A percentile compares a stretch with the other conserved stretches of the same genome.
These are phyloP conservation scores for Hemisphaericaspora xylofermentans DNA, from an alignment of 1,139 yeast genomes.

Conservation along the genomic window DNA sequence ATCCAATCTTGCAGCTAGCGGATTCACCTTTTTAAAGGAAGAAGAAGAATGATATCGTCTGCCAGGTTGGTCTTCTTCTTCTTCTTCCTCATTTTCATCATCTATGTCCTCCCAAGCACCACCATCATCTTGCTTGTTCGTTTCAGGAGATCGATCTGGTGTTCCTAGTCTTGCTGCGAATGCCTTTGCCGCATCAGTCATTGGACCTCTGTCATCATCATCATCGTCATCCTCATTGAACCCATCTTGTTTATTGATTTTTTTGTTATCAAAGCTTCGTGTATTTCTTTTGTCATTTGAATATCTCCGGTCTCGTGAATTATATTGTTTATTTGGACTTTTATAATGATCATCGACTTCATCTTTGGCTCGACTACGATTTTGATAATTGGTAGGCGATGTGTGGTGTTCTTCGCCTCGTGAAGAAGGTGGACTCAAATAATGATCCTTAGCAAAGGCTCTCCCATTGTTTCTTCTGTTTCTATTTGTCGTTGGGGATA, in stretches of 20 bases:
- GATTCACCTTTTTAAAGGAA: slow-evolving; percentile 14
- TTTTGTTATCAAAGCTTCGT: no score
- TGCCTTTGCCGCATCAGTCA: slow-evolving; percentile 27
- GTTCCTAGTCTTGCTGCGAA: slow-evolving; percentile 28
- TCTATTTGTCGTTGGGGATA: not conserved
- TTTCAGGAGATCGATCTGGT: slow-evolving; percentile 1
- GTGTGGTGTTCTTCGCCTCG: not conserved
- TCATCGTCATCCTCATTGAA: slow-evolving; percentile 9
- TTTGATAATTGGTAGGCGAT: not conserved
- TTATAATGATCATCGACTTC: not conserved
- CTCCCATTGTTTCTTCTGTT: slow-evolving; percentile 1
- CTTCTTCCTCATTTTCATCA: slow-evolving; percentile 5
- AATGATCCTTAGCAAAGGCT: slow-evolving; percentile 5
- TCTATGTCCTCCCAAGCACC: slow-evolving; percentile 3
- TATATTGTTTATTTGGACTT: not conserved
- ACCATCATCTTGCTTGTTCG: not conserved
- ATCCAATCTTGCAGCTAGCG: slow-evolving; percentile 25
- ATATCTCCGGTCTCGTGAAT: not conserved
- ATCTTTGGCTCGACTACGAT: not conserved
- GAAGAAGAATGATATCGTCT: slow-evolving; percentile 5
- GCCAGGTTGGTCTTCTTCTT: no score
- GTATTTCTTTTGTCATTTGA: slow-evolving; percentile 2
- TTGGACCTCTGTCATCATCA: slow-evolving; percentile 21
- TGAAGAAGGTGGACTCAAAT: slow-evolving; percentile 11
- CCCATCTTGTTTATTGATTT: no score